Evolutionary conservation across 208 protist species (phyloP).

Genomic region (Crithidia expoeki): DNA sequence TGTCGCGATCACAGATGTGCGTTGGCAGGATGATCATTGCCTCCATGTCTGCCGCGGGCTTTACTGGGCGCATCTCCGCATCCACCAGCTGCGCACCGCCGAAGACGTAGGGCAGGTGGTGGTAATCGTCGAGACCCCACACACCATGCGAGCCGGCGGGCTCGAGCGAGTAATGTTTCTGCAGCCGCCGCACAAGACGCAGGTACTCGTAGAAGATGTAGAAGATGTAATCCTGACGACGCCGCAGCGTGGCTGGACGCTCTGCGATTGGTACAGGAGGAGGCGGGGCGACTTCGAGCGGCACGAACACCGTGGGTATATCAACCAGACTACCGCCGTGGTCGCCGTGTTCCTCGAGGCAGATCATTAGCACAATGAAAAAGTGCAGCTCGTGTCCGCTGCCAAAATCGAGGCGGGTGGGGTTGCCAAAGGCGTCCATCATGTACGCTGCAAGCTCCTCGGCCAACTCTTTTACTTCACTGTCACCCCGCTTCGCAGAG

Average conservation of each 20-base stretch:
- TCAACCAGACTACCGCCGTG: slow-evolving; percentile 53
- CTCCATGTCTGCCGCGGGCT: slow-evolving; percentile 28
- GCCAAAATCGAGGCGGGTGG: slow-evolving; percentile 98
- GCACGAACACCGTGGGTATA: slow-evolving; percentile 35
- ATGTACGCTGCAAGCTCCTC: slow-evolving; percentile 93
- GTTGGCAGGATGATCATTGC: slow-evolving; percentile 86
- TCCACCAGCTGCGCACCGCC: slow-evolving; percentile 96
- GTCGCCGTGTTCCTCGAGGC: slow-evolving; percentile 78
- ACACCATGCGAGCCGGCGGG: slow-evolving; percentile 98
- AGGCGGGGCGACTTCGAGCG: slow-evolving; percentile 40
- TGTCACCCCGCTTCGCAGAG: slow-evolving; percentile 20
- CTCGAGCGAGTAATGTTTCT: slow-evolving; percentile 93
- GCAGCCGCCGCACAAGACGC: slow-evolving; percentile 86
- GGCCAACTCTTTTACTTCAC: slow-evolving; percentile 37
- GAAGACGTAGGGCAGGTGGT: slow-evolving; percentile 98
- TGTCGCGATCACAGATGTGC: slow-evolving; percentile 55
- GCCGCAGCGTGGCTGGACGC: slow-evolving; percentile 27
- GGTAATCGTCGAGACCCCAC: slow-evolving; percentile 99
- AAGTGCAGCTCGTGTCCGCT: slow-evolving; percentile 99
- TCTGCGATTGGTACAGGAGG: slow-evolving; percentile 35
- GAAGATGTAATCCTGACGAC: slow-evolving; percentile 84
- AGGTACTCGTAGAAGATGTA: slow-evolving; percentile 94
- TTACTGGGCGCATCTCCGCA: slow-evolving; percentile 32
- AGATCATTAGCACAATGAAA: slow-evolving; percentile 92
- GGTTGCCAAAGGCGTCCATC: slow-evolving; percentile 95